These are phyloP conservation scores for Serendipita sp. DNA, from an alignment of 768 basidiomycete genomes.

Conservation along the genomic window DNA sequence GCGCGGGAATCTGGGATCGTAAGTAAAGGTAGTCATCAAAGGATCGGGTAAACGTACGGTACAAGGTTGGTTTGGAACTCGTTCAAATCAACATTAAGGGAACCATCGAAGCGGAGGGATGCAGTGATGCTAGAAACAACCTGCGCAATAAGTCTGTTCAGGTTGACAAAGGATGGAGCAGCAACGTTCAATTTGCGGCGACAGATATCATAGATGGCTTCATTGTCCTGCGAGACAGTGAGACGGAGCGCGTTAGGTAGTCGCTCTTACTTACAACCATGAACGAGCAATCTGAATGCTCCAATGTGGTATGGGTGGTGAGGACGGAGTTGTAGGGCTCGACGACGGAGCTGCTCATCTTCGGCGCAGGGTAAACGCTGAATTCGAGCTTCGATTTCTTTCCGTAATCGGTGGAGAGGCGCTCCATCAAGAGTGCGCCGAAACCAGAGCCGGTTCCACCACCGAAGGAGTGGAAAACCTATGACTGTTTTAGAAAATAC, in stretches of 20 bases:
- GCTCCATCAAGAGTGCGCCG: conserved; percentile 91
- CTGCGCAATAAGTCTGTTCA: conserved; percentile 94
- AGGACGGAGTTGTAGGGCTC: conserved; percentile 98
- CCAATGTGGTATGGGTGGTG: conserved; percentile 96
- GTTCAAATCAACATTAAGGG: conserved; percentile 90
- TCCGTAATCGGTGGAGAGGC: conserved; percentile 94
- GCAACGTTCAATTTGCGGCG: conserved; percentile 79
- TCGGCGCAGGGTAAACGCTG: conserved; percentile 91
- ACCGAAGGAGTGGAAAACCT: conserved; percentile 94
- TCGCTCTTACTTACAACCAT: conserved; percentile 41
- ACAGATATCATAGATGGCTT: conserved; percentile 99
- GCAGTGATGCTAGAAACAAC: conserved; percentile 97
- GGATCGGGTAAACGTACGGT: conserved; percentile 41
- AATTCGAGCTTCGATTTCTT: conserved; percentile 39
- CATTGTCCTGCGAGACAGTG: conserved; percentile 57
- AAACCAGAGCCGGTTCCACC: conserved; percentile 99
- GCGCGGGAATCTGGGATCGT: conserved; percentile 62
- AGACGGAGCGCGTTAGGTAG: conserved; percentile 8
- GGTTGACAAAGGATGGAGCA: conserved; percentile 79
- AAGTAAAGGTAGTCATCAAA: neutral
- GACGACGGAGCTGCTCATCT: conserved; percentile 87
- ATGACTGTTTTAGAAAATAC: neutral
- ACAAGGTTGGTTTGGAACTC: conserved; percentile 99
- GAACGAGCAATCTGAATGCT: conserved; percentile 99
- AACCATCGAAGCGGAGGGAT: conserved; percentile 92